Evolutionary conservation across 179 eudicot species (phyloP).

Genomic region (Beta corolliflora): DNA sequence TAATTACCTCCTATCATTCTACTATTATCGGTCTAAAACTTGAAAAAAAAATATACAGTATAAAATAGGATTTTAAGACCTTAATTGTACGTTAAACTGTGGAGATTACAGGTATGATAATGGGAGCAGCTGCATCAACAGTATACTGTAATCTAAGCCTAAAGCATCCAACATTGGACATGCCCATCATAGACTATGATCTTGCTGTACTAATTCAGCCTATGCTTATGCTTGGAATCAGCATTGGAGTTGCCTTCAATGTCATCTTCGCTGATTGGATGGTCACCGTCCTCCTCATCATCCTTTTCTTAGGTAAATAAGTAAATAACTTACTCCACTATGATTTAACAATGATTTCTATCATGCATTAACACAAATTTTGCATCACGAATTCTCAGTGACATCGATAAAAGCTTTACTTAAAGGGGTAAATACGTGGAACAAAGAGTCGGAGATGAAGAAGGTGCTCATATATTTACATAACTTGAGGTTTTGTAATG

Average conservation of each 20-base stretch:
- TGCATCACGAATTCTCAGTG: conserved; percentile 30
- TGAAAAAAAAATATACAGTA: too few relatives aligned
- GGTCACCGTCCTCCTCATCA: conserved; percentile 71
- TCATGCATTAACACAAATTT: neutral
- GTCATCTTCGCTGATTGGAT: conserved; percentile 82
- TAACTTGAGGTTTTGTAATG: neutral
- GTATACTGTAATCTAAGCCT: conserved; percentile 65
- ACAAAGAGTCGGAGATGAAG: conserved; percentile 55
- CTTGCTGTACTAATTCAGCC: conserved; percentile 70
- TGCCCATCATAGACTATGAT: conserved; percentile 78
- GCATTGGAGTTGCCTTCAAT: conserved; percentile 75
- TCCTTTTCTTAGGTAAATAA: conserved; percentile 67
- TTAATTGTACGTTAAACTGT: neutral
- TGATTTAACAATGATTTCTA: neutral
- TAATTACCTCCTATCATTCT: neutral
- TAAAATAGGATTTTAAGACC: too few relatives aligned
- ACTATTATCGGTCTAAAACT: neutral
- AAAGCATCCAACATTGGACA: conserved; percentile 73
- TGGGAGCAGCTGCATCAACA: conserved; percentile 76
- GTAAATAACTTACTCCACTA: conserved; percentile 22
- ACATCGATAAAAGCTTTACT: conserved; percentile 62
- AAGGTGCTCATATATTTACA: conserved; percentile 29
- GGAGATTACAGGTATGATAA: conserved; percentile 60
- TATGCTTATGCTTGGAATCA: conserved; percentile 85
- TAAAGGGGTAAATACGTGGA: conserved; percentile 66